Evolutionary conservation across 768 basidiomycete species (phyloP).

Genomic region (Botryobasidium botryosum): DNA sequence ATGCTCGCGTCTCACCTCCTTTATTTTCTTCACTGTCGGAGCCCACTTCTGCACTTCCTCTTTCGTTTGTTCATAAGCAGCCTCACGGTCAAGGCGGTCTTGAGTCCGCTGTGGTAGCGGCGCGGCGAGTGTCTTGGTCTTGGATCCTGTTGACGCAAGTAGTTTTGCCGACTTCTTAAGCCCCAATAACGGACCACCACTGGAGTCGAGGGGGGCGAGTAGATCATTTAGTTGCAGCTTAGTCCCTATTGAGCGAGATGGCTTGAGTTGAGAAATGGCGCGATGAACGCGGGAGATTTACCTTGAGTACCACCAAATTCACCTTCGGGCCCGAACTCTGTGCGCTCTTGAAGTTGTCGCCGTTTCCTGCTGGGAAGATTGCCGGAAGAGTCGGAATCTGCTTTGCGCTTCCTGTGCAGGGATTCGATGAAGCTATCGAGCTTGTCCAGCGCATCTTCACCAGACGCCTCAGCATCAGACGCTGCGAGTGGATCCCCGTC

Average conservation of each 20-base stretch:
- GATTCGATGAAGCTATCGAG: slow-evolving; percentile 60
- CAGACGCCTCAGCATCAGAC: slow-evolving; percentile 27
- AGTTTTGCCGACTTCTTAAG: slow-evolving; percentile 56
- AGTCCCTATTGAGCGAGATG: slow-evolving; percentile 20
- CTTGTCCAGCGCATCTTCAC: slow-evolving; percentile 33
- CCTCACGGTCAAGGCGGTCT: slow-evolving; percentile 80
- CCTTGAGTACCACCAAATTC: slow-evolving; percentile 49
- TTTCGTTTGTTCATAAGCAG: slow-evolving; percentile 88
- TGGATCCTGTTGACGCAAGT: slow-evolving; percentile 36
- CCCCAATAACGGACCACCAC: too few species aligned
- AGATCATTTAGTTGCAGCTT: slow-evolving; percentile 59
- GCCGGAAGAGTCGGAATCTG: slow-evolving; percentile 23
- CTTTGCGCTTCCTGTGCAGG: slow-evolving; percentile 52
- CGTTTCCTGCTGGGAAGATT: slow-evolving; percentile 28
- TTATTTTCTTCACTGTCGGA: slow-evolving; percentile 78
- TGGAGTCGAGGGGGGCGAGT: slow-evolving; percentile 50
- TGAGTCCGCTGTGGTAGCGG: slow-evolving; percentile 77
- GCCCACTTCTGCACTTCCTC: slow-evolving; percentile 89
- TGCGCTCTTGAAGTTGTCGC: slow-evolving; percentile 50
- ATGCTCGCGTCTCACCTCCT: slow-evolving; percentile 39
- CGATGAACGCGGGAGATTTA: neutral
- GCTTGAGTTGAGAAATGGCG: neutral
- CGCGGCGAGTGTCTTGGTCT: slow-evolving; percentile 49
- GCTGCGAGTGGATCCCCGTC: slow-evolving; percentile 36
- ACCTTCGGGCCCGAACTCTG: slow-evolving; percentile 62